Conservation (phyloP, 345 rosid species). For the Brassica incana region DNA sequence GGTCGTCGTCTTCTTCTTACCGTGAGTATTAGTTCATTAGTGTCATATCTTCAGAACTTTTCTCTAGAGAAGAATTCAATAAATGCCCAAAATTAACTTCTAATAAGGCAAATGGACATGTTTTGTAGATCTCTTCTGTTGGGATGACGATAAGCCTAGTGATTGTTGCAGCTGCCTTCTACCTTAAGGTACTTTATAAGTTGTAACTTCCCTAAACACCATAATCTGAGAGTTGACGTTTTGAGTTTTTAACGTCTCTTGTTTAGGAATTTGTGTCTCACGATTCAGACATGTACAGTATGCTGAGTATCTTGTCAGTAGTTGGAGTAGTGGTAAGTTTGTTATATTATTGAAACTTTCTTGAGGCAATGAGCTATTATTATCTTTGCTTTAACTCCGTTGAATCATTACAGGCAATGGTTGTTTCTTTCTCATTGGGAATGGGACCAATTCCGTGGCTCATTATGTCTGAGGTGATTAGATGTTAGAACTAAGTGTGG, state of each 20-base stretch:
- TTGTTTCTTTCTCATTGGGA: slow-evolving; percentile 78
- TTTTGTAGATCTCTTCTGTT: slow-evolving; percentile 63
- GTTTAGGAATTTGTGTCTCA: slow-evolving; percentile 58
- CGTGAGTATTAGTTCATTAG: slow-evolving; percentile 51
- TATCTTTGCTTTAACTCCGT: slow-evolving; percentile 1
- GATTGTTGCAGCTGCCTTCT: slow-evolving; percentile 76
- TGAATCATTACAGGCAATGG: slow-evolving; percentile 63
- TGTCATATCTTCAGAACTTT: neutral
- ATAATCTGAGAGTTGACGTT: neutral
- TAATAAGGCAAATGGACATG: neutral
- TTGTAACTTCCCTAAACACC: neutral
- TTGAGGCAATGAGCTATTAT: neutral
- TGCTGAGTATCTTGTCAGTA: slow-evolving; percentile 66
- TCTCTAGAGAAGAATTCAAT: neutral
- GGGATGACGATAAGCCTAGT: slow-evolving; percentile 83
- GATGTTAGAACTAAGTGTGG: neutral
- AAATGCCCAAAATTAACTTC: neutral
- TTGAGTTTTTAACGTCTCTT: slow-evolving; percentile 12
- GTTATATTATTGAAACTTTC: slow-evolving; percentile 4
- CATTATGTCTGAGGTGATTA: slow-evolving; percentile 92
- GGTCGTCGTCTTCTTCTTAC: slow-evolving; percentile 89
- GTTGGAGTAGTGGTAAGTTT: slow-evolving; percentile 90
- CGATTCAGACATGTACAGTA: slow-evolving; percentile 55
- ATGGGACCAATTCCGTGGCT: slow-evolving; percentile 96
- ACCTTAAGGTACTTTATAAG: slow-evolving; percentile 49